Evolutionary conservation across 2,329 filamentous ascomycete genomes (phyloP), one percentile per base, ranked within the genome.

Genomic region (Fusarium tanahbumbuense): DNA sequence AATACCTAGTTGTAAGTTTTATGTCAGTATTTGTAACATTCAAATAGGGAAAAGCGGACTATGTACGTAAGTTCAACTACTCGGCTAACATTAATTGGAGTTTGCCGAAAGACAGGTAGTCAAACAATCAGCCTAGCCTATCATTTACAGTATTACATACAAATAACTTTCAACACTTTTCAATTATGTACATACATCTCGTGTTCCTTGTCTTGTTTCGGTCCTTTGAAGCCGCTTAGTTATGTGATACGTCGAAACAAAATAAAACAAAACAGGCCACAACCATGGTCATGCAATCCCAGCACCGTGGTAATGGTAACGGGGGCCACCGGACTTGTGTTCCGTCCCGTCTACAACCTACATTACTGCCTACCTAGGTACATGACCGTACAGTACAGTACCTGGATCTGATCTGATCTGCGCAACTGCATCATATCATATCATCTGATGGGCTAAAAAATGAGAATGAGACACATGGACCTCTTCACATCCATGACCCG

Each of bases 281-380:
- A 30, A 48, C 23, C 40, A 62, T 22, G 27, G 45, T 37, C 37
- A 37, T 46, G 44, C 54, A 25, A 20, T 62, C 59, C 64, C 68
- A 44, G 53, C 28, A 23, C 56, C 68, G 52, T 53, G 68, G 64
- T 44, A 40, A 50, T 64, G 68, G 68, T 53, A 58, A 42, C 56
- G 62, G 66, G 56, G 57, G 28, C 27, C 18, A 27, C 47, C 47
- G 42, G 60, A n/a, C 32, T 57, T n/a, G 27, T 41, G 40, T 25
- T n/a, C 56, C 47, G 27, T 18, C 41, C 54, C n/a, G n/a, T 58
- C 52, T 41, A 34, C 46, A 47, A 37, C 18, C 18, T 37, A 37
- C 32, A 27, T 9, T 27, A 27, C 27, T 52, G 20, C 20, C 41
- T 23, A 15, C 41, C 22, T 18, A 44, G 18, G 34, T 37, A n/a